phyloP scores from a whole-genome alignment of 345 rosid genomes.

The Salix dunnii region DNA sequence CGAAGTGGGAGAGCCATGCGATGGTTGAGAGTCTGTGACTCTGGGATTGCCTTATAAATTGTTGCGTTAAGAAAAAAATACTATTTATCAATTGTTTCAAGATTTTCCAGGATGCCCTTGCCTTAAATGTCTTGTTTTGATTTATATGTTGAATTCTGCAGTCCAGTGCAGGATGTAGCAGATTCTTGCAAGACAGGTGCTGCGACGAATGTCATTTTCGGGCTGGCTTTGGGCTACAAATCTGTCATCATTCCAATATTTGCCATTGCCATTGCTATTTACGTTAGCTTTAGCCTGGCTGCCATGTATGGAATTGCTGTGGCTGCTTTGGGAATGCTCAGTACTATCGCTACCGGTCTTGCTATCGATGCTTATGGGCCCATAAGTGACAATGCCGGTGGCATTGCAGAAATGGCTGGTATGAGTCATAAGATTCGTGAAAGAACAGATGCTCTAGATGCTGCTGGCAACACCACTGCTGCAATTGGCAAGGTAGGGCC shows the following conservation, averaged over 20 bases:
- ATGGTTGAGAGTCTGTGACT: background rate
- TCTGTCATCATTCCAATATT: conserved; percentile 68
- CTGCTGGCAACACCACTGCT: conserved; percentile 72
- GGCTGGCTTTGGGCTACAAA: conserved; percentile 64
- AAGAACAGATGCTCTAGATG: conserved; percentile 62
- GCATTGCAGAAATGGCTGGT: conserved; percentile 67
- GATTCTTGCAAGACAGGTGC: conserved; percentile 66
- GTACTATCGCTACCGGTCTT: conserved; percentile 61
- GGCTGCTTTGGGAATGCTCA: conserved; percentile 69
- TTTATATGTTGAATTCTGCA: conserved; percentile 15
- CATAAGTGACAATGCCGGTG: conserved; percentile 67
- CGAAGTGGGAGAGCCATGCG: background rate
- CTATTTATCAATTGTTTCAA: background rate
- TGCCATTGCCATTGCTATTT: conserved; percentile 52
- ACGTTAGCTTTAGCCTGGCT: conserved; percentile 65
- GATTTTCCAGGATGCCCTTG: background rate
- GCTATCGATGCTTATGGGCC: conserved; percentile 74
- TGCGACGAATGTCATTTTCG: conserved; percentile 69
- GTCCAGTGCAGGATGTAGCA: conserved; percentile 72
- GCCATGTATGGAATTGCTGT: conserved; percentile 76
- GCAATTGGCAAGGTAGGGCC: conserved; percentile 64
- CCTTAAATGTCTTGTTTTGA: background rate
- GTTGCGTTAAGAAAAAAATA: background rate
- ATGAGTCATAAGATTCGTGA: conserved; percentile 63
- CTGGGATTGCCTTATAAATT: background rate